These are phyloP conservation scores for Cutaneotrichosporon mucoides DNA, from an alignment of 1,284 basidiomycete genomes.

Conservation along the genomic window DNA sequence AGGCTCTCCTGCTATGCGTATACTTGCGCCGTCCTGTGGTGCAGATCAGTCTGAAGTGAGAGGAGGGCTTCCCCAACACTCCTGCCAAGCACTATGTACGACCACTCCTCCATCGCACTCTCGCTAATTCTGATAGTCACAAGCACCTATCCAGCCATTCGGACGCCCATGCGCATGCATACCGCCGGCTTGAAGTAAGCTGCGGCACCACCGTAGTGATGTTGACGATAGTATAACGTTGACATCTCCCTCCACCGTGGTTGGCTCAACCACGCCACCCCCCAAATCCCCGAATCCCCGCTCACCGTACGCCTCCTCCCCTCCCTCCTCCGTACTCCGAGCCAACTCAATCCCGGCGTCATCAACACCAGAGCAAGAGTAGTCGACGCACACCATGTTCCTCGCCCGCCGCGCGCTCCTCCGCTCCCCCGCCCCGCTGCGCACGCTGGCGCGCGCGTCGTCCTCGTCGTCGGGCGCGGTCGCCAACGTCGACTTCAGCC, in stretches of 20 bases:
- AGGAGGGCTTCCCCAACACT: too few relatives aligned
- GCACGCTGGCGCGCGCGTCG: background rate
- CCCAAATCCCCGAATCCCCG: background rate
- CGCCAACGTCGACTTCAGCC: background rate
- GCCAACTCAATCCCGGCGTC: background rate
- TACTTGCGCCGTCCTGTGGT: too few relatives aligned
- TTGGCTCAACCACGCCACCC: background rate
- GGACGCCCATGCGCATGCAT: too few relatives aligned
- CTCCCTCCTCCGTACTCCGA: background rate
- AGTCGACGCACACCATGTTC: constrained; percentile 8
- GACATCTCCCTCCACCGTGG: background rate
- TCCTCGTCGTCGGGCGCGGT: background rate
- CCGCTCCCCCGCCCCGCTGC: background rate
- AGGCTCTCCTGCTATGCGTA: too few relatives aligned
- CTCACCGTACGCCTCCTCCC: background rate
- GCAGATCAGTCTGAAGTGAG: too few relatives aligned
- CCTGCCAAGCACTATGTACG: too few relatives aligned
- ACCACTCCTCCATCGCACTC: too few relatives aligned
- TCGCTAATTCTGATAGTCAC: too few relatives aligned
- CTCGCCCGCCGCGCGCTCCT: constrained; percentile 6
- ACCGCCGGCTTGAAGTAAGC: too few relatives aligned
- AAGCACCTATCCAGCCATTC: too few relatives aligned
- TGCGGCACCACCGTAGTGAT: too few relatives aligned
- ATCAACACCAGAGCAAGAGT: background rate
- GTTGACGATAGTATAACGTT: background rate